Conservation (phyloP, 192 early-diverging fungal genomes). For the Backusella liffmaniae region DNA sequence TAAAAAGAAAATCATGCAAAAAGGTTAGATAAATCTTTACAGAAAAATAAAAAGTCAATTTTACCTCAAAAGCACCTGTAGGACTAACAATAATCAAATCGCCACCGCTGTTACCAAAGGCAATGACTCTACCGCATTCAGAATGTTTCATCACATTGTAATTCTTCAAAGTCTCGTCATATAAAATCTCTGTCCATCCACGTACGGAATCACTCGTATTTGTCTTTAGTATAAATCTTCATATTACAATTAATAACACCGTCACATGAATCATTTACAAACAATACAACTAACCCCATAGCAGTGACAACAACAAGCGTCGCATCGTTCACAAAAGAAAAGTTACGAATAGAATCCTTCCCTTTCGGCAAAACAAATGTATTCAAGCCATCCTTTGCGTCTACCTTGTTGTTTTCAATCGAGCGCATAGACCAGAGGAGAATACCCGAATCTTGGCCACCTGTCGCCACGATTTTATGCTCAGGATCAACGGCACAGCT, state of each 20-base stretch:
- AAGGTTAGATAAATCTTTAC: neutral
- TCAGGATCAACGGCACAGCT: conserved; percentile 62
- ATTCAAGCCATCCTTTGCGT: conserved; percentile 40
- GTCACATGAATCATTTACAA: neutral
- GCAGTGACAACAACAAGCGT: conserved; percentile 40
- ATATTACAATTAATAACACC: neutral
- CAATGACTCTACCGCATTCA: conserved; percentile 49
- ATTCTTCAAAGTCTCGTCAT: neutral
- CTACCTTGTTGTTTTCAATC: conserved; percentile 51
- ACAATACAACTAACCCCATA: conserved; percentile 31
- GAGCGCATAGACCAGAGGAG: conserved; percentile 66
- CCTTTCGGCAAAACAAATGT: conserved; percentile 22
- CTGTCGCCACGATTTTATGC: conserved; percentile 59
- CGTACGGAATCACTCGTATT: neutral
- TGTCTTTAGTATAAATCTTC: neutral
- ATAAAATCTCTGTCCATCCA: neutral
- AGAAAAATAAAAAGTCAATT: neutral
- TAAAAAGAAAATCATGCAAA: neutral
- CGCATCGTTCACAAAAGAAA: conserved; percentile 38
- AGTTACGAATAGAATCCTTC: conserved; percentile 48
- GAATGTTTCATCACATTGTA: conserved; percentile 57
- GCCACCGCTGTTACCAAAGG: conserved; percentile 53
- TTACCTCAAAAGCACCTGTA: conserved; percentile 39
- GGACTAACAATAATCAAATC: conserved; percentile 53
- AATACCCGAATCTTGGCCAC: conserved; percentile 81